A percentile compares a stretch with the other conserved stretches of the same genome.
phyloP scores from a whole-genome alignment of 1,284 basidiomycete genomes.

The Phaffia rhodozyma region DNA sequence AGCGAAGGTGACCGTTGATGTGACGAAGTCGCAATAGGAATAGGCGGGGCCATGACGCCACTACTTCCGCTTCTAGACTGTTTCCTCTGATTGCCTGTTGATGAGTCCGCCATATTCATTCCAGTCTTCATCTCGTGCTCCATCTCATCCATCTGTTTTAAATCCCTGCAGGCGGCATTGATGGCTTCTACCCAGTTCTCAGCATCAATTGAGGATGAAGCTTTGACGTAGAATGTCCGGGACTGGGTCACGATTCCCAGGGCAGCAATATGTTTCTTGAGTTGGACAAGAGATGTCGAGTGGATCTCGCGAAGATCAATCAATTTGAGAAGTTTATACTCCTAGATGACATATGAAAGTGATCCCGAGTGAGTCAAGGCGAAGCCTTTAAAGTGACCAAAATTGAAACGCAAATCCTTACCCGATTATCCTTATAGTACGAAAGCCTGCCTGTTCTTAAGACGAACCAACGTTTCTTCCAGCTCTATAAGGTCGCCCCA shows the following conservation, averaged over 20 bases:
- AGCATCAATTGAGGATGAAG: slow-evolving; percentile 56
- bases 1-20: too few relatives aligned
- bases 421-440: slow-evolving; percentile 80
- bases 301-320: slow-evolving; percentile 83
- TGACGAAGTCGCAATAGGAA: background rate
- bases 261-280: slow-evolving; percentile 80
- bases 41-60: background rate
- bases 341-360: slow-evolving; percentile 31
- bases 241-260: slow-evolving; percentile 86
- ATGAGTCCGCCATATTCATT: too few relatives aligned
- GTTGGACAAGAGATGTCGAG: slow-evolving; percentile 70
- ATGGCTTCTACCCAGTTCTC: slow-evolving; percentile 75
- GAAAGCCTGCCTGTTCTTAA: slow-evolving; percentile 80
- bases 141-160: slow-evolving; percentile 38
- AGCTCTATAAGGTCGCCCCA: slow-evolving; percentile 48
- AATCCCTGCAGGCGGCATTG: slow-evolving; percentile 57
- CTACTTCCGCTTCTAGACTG: background rate
- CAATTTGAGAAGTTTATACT: slow-evolving; percentile 82
- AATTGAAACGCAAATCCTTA: background rate
- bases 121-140: background rate
- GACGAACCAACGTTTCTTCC: slow-evolving; percentile 99
- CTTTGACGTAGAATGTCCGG: slow-evolving; percentile 88
- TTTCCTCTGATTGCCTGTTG: too few relatives aligned
- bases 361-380: background rate
- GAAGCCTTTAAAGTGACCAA: background rate